Base-by-base conservation (phyloP, 768 basidiomycete species). In the Kwoniella europaea region DNA sequence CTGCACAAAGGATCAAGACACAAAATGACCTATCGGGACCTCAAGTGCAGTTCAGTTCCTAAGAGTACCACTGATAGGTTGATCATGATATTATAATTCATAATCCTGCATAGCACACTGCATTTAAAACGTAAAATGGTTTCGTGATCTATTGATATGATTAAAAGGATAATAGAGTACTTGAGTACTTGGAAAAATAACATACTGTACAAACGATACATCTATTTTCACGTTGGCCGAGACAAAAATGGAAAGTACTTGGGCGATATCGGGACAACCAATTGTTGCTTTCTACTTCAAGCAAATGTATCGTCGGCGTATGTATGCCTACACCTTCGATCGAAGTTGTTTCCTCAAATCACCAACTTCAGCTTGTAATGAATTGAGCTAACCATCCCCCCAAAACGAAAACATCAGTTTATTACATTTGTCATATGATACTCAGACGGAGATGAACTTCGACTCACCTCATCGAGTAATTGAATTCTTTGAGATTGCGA, bases 401-500 rank as follows among this genome's bases (percentile, higher is more conserved):
- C 35, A 35, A 35, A 35, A 35, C 35, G 7, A 9, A 35, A 35
- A 6, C 35, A 35, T 35, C 35, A 35, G 35, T 35, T 6, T 35
- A 35, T 35, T 35, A 4, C 35, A 35, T 35, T 35, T 9, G 35
- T 35, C 35, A 35, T 35, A 35, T 4, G 35, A 35, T 35, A 35
- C 7, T 35, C 35, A 35, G 6, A 27, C 24, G 24, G 27, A 35
- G 35, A 9, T 4, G 35, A 35, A 35, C 35, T 35, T 7, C 7
- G 6, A 77, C 79, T 94, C 76, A 96, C 86, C 85, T 96, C 93
- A 78, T 97, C 94, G 54, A 99, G 86, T 65, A 99, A 80, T 42
- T 91, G 90, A 66, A 93, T 89, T 73, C 91, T 87, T 85, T 95
- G 94, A 10, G 86, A 88, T 84, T 93, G 91, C 78, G 94, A 92